These are phyloP conservation scores for Pilatotrama ljubarskyi DNA, from an alignment of 768 basidiomycete genomes.

Conservation along the genomic window DNA sequence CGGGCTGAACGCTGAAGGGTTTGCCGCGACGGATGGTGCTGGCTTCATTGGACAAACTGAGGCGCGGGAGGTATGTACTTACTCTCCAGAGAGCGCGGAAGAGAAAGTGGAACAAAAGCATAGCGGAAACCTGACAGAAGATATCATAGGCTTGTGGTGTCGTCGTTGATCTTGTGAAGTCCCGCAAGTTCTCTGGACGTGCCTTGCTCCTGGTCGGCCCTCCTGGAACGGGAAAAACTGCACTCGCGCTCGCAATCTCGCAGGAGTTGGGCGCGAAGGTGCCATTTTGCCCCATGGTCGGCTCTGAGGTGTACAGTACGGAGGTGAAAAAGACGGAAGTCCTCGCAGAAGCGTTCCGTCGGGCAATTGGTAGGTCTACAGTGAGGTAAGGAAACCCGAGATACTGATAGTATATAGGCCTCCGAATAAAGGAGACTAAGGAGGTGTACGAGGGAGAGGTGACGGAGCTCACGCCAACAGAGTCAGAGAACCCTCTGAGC, in stretches of 20 bases:
- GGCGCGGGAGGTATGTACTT: slow-evolving; percentile 76
- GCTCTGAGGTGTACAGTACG: slow-evolving; percentile 92
- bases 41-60: slow-evolving; percentile 91
- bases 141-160: slow-evolving; percentile 80
- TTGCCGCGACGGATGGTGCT: slow-evolving; percentile 66
- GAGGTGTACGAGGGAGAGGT: slow-evolving; percentile 99
- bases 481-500: slow-evolving; percentile 94
- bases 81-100: neutral
- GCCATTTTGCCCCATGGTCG: slow-evolving; percentile 99
- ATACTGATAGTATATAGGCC: slow-evolving; percentile 50
- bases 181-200: slow-evolving; percentile 90
- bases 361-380: slow-evolving; percentile 85
- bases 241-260: slow-evolving; percentile 90
- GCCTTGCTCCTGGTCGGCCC: slow-evolving; percentile 91
- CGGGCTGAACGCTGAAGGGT: slow-evolving; percentile 83
- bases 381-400: neutral
- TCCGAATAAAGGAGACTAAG: slow-evolving; percentile 98
- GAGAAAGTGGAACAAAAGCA: neutral
- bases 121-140: neutral
- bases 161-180: slow-evolving; percentile 85
- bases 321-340: slow-evolving; percentile 99
- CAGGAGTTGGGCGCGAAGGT: slow-evolving; percentile 95
- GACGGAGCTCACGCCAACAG: slow-evolving; percentile 93
- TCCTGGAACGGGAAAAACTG: slow-evolving; percentile 98
- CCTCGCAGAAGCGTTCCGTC: slow-evolving; percentile 87